These are phyloP conservation scores for Micractinium sp. DNA, from an alignment of 139 green algal genomes.

Conservation along the genomic window DNA sequence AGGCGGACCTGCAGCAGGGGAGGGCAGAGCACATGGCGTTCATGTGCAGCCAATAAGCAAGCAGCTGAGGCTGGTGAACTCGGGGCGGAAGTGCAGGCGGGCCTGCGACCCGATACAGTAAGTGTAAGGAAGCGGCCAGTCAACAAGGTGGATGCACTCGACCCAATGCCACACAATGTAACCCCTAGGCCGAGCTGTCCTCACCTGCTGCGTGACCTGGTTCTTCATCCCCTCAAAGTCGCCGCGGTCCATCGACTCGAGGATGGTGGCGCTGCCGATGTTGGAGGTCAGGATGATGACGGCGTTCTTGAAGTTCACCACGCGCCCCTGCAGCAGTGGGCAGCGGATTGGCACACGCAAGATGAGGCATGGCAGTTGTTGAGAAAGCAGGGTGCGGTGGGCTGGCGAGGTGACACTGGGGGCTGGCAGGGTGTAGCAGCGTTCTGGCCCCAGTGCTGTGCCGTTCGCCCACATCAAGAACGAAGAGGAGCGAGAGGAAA, in stretches of 20 bases:
- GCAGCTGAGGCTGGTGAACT: slow-evolving; percentile 94
- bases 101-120: too few species aligned
- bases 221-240: slow-evolving; percentile 52
- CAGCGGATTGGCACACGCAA: background rate
- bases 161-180: too few species aligned
- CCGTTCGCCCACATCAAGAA: too few species aligned
- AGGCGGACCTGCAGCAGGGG: slow-evolving; percentile 72
- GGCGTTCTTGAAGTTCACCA: slow-evolving; percentile 90
- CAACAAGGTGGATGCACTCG: too few species aligned
- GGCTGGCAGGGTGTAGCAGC: too few species aligned
- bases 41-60: background rate
- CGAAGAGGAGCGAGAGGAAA: too few species aligned
- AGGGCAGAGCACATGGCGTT: background rate
- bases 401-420: too few species aligned
- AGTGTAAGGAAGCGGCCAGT: too few species aligned
- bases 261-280: slow-evolving; percentile 85
- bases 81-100: slow-evolving; percentile 90
- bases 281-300: slow-evolving; percentile 81
- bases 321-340: slow-evolving; percentile 72
- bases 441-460: too few species aligned
- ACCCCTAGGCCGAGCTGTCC: background rate
- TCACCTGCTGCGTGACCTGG: slow-evolving; percentile 70
- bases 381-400: background rate
- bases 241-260: slow-evolving; percentile 54
- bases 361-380: background rate